phyloP scores from a whole-genome alignment of 768 basidiomycete species.

The Mycena albidolilacea region DNA sequence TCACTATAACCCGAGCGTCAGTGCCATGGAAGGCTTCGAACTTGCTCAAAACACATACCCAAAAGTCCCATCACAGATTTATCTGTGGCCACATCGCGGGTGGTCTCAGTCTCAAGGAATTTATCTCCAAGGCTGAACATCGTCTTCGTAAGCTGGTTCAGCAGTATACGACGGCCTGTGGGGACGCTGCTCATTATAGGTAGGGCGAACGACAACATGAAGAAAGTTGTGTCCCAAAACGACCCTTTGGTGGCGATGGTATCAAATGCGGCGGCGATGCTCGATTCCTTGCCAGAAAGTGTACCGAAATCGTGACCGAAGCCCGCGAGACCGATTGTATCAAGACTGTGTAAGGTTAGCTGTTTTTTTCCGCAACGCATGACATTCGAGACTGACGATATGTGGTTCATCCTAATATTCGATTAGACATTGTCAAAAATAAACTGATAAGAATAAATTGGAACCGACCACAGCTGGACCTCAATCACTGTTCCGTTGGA shows the following conservation, averaged over 20 bases:
- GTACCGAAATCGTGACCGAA: constrained; percentile 26
- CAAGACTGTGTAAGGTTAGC: constrained; percentile 6
- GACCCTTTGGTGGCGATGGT: not conserved
- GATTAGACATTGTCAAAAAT: not conserved
- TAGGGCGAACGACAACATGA: constrained; percentile 2
- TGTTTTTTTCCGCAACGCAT: not conserved
- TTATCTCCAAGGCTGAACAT: constrained; percentile 7
- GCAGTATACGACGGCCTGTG: not conserved
- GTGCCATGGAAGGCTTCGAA: too few relatives aligned
- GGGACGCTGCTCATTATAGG: not conserved
- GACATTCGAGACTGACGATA: constrained; percentile 18
- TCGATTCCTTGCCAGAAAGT: constrained; percentile 8
- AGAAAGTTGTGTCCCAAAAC: not conserved
- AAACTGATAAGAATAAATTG: not conserved
- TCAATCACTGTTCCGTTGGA: constrained; percentile 14
- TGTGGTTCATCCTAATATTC: constrained; percentile 30
- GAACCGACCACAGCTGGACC: constrained; percentile 23
- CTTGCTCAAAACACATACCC: not conserved
- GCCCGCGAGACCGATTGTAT: constrained; percentile 29
- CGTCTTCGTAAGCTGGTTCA: constrained; percentile 2
- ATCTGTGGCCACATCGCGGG: not conserved
- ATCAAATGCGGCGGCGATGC: constrained; percentile 7
- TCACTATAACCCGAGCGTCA: not conserved
- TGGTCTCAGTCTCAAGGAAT: not conserved
- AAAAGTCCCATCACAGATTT: constrained; percentile 24